Conservation (phyloP, 352 stramenopile species). For the Globisporangium alternatum region DNA sequence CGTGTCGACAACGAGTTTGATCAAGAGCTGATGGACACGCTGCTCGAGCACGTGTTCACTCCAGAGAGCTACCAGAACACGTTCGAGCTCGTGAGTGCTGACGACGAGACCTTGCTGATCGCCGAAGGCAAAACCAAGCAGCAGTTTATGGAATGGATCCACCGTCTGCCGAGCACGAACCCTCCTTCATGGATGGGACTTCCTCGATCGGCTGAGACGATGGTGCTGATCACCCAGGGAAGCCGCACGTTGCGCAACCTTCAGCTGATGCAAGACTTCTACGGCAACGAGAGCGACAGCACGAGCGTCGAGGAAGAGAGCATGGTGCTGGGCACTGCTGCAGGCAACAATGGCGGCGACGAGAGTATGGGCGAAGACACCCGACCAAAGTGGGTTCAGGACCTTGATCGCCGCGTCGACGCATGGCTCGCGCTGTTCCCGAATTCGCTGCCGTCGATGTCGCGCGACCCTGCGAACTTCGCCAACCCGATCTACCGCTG, state of each 20-base stretch:
- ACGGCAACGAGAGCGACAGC: constrained; percentile 53
- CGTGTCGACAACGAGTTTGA: constrained; percentile 97
- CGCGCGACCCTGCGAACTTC: constrained; percentile 55
- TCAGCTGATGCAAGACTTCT: constrained; percentile 80
- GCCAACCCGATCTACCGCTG: constrained; percentile 90
- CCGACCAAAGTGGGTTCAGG: constrained; percentile 78
- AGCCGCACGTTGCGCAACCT: constrained; percentile 76
- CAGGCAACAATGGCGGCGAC: constrained; percentile 25
- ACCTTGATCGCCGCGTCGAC: constrained; percentile 68
- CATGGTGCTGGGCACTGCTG: constrained; percentile 46
- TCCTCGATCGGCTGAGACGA: constrained; percentile 89
- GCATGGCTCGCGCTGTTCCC: constrained; percentile 67
- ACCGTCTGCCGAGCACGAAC: constrained; percentile 86
- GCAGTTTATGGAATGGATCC: constrained; percentile 91
- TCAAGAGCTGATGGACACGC: constrained; percentile 92
- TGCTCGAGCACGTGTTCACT: constrained; percentile 94
- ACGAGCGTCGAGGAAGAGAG: constrained; percentile 46
- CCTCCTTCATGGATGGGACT: constrained; percentile 92
- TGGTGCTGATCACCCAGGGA: constrained; percentile 84
- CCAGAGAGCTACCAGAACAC: constrained; percentile 92
- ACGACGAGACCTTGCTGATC: constrained; percentile 61
- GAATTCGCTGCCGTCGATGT: constrained; percentile 35
- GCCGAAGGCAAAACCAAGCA: constrained; percentile 89
- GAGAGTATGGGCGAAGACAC: constrained; percentile 31
- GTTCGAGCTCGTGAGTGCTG: constrained; percentile 56